Evolutionary conservation across 1,284 basidiomycete genomes (phyloP), one percentile per base, ranked within the genome.

Genomic region (Irpex rosettiformis): DNA sequence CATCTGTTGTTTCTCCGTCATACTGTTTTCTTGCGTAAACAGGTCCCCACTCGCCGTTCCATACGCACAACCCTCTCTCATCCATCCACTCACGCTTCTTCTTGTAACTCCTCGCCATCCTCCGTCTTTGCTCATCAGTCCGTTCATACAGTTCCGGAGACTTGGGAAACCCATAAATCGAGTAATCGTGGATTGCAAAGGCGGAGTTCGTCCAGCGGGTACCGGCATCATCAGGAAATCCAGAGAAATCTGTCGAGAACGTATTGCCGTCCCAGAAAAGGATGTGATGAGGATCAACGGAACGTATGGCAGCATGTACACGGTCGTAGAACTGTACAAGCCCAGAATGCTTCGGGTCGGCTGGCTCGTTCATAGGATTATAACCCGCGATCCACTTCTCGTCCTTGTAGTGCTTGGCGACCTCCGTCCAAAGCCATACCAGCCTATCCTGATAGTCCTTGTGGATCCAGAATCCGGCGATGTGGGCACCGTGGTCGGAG

Each of bases 171-270:
- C 90, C 91, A 67, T 79, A 90, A 3, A 81, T 63, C 3, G 78
- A 79, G 68, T 90, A 91, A 71, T 91, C 91, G 67, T 93, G 90
- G 62, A 91, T 89, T 13, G 88, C 78, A 69, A 88, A 92, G 6
- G 87, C 87, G 4, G 81, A 80, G 65, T 91, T 91, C 21, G 74
- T 71, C 81, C 86, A 87, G 53, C 76, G 73, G 58, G 73, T 70
- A 56, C 76, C 74, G 1, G 78, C 77, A 60, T 87, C 80, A n/a
- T 79, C 81, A 0, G 69, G 69, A 68, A 91, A 93, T 63, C 78
- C 76, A 16, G 82, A 82, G 65, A 91, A 90, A 69, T 92, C 90
- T 1, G 85, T 83, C 3, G 87, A 86, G 67, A 85, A 91, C 3
- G 87, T 91, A 73, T 89, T 91, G 27, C 86, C 85, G 65, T 87